A percentile compares a stretch with the other conserved stretches of the same genome.
These are phyloP conservation scores for Penicillium digitatum DNA, from an alignment of 2,329 filamentous ascomycete species.

Conservation along the genomic window DNA sequence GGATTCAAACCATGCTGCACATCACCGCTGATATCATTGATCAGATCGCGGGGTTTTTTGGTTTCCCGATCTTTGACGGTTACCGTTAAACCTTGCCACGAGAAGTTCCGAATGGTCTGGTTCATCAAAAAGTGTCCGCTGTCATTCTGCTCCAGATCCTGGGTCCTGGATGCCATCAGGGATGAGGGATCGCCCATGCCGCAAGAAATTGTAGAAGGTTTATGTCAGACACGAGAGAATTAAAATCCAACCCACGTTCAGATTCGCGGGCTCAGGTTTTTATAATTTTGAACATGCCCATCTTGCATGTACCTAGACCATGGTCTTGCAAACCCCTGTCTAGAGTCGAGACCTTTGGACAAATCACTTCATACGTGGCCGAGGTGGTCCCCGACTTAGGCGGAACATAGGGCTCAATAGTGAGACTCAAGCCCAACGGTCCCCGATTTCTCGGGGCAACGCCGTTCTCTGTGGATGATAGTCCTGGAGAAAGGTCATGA, in stretches of 20 bases:
- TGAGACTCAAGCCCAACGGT: background rate
- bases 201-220: background rate
- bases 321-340: background rate
- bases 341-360: background rate
- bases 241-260: background rate
- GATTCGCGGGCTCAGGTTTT: background rate
- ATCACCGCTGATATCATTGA: conserved; percentile 60
- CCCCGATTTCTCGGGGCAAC: background rate
- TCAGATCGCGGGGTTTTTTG: conserved; percentile 59
- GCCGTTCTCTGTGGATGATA: background rate
- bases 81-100: conserved; percentile 65
- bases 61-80: conserved; percentile 68
- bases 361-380: background rate
- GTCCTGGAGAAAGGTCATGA: background rate
- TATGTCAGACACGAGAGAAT: background rate
- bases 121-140: conserved; percentile 47
- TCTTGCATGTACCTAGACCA: background rate
- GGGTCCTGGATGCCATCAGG: background rate
- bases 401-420: background rate
- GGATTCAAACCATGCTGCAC: conserved; percentile 55
- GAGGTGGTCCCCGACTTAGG: conserved; percentile 5
- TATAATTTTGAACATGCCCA: conserved; percentile 5
- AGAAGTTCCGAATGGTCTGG: conserved; percentile 59
- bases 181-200: conserved; percentile 1
- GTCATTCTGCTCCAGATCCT: conserved; percentile 32